These are phyloP conservation scores for Macroventuria anomochaeta DNA, from an alignment of 2,329 filamentous ascomycete species.

Conservation along the genomic window DNA sequence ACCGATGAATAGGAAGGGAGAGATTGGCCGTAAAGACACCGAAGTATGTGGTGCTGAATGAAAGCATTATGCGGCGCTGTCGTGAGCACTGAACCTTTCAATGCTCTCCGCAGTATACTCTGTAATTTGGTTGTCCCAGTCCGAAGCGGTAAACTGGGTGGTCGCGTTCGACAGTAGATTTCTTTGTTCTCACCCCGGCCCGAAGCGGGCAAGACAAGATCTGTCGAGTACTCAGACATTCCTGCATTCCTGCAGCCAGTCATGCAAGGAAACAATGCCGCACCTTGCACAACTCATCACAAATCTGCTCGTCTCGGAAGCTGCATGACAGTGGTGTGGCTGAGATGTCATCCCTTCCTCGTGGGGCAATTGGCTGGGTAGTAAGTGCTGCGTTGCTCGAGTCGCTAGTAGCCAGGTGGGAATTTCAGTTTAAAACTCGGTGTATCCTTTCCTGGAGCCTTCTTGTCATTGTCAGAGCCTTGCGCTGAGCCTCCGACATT, in stretches of 20 bases:
- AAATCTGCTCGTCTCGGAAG: constrained; percentile 25
- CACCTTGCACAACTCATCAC: constrained; percentile 19
- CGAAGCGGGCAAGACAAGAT: constrained; percentile 42
- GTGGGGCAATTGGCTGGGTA: constrained; percentile 10
- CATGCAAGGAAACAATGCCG: constrained; percentile 48
- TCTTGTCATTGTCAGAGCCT: constrained; percentile 12
- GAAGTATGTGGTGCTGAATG: constrained; percentile 24
- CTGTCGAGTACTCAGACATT: constrained; percentile 44
- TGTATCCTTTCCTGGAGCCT: constrained; percentile 21
- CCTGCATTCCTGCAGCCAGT: constrained; percentile 33
- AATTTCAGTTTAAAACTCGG: constrained; percentile 39
- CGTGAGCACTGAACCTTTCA: constrained; percentile 14
- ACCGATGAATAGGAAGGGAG: constrained; percentile 37
- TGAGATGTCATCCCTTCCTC: constrained; percentile 27
- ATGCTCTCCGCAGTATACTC: constrained; percentile 27
- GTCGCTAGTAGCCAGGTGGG: constrained; percentile 43
- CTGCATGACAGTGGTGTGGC: constrained; percentile 19
- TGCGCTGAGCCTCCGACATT: constrained; percentile 28
- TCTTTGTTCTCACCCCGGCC: constrained; percentile 46
- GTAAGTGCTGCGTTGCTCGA: constrained; percentile 17
- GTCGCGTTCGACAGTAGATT: constrained; percentile 36
- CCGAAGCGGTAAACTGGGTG: constrained; percentile 38
- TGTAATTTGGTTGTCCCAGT: constrained; percentile 47
- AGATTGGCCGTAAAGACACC: constrained; percentile 16
- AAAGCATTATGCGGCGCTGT: constrained; percentile 39